phyloP scores from a whole-genome alignment of 768 basidiomycete species.

The Strobilomyces dryophilus region DNA sequence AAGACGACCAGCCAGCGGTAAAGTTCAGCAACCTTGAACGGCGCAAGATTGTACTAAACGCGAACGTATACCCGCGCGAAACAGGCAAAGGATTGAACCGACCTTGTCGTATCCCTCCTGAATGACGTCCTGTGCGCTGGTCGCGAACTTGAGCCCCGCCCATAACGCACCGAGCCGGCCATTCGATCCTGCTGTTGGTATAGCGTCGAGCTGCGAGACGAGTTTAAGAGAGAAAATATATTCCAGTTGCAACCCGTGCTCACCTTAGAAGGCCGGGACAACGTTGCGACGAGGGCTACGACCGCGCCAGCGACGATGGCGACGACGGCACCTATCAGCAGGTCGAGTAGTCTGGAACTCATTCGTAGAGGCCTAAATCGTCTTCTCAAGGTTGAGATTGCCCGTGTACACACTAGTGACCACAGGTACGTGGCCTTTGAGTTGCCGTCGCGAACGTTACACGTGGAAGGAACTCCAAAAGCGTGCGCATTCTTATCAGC shows the following conservation, averaged over 20 bases:
- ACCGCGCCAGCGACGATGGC: no score
- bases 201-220: neutral
- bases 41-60: neutral
- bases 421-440: no score
- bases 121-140: neutral
- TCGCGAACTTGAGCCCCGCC: neutral
- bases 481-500: no score
- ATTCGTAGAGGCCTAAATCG: no score
- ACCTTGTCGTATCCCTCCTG: neutral
- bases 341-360: no score
- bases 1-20: neutral
- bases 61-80: neutral
- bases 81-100: neutral
- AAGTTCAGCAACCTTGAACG: neutral
- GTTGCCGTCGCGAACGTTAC: no score
- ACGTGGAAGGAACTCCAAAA: no score
- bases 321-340: no score
- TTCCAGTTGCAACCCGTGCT: neutral
- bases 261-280: neutral
- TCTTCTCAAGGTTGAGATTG: no score
- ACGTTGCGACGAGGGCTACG: no score
- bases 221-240: neutral
- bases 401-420: no score
- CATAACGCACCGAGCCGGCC: neutral
- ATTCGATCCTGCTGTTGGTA: neutral